A percentile compares a stretch with the other conserved stretches of the same genome.
phyloP scores from a whole-genome alignment of 139 green algal species.

The Tetradesmus obliquus region DNA sequence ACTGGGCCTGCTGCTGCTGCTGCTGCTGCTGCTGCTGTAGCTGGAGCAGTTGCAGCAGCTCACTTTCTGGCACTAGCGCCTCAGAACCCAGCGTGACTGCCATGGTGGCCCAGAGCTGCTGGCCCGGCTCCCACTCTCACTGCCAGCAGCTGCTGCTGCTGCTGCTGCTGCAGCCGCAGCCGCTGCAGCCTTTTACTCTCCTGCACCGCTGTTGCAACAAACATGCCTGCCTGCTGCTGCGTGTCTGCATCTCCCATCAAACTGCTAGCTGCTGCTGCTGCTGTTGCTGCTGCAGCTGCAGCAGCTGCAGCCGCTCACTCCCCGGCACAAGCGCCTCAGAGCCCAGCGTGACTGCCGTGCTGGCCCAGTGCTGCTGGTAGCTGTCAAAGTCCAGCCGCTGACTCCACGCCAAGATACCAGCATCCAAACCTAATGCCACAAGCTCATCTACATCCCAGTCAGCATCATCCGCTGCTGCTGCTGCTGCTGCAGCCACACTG shows the following conservation, averaged over 20 bases:
- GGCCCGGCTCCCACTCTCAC: background rate
- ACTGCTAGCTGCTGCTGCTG: background rate
- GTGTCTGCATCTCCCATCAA: no score
- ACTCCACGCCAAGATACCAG: conserved; percentile 62
- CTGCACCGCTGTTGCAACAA: no score
- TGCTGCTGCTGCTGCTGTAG: no score
- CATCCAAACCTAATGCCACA: conserved; percentile 31
- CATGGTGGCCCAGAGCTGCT: conserved; percentile 47
- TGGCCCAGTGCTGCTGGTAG: conserved; percentile 64
- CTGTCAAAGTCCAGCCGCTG: conserved; percentile 63
- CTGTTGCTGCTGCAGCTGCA: background rate
- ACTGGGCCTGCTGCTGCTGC: conserved; percentile 3
- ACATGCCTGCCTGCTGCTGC: no score
- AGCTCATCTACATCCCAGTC: conserved; percentile 19
- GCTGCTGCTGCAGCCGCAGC: no score
- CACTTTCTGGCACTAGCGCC: no score
- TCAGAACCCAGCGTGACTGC: no score
- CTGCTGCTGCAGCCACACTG: background rate
- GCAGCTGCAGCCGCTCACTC: background rate
- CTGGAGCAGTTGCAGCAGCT: background rate
- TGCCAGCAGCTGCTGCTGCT: no score
- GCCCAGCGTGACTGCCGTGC: conserved; percentile 28
- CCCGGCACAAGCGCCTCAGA: conserved; percentile 26
- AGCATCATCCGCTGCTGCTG: background rate
- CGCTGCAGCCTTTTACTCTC: no score